phyloP scores from a whole-genome alignment of 2,329 filamentous ascomycete species.

The Diaporthe longicolla region DNA sequence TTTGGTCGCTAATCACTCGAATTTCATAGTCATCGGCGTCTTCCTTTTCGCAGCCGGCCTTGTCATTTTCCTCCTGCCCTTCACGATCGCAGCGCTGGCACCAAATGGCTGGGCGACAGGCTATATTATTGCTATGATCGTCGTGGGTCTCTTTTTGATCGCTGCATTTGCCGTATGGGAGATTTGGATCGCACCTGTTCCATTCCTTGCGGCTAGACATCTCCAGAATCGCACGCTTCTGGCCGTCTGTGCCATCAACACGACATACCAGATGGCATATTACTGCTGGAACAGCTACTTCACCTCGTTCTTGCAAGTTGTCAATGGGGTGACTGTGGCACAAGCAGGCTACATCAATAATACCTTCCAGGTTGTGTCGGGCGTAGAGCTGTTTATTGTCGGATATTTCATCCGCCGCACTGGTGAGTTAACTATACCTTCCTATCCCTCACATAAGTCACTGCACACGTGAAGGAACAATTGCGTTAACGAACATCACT shows the following conservation, averaged over 20 bases:
- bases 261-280: conserved; percentile 63
- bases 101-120: conserved; percentile 65
- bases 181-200: conserved; percentile 67
- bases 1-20: background rate
- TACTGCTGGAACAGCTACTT: conserved; percentile 69
- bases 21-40: conserved; percentile 63
- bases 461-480: background rate
- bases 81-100: conserved; percentile 67
- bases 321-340: conserved; percentile 58
- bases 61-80: conserved; percentile 74
- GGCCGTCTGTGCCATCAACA: conserved; percentile 62
- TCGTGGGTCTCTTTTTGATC: conserved; percentile 72
- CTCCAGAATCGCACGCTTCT: conserved; percentile 66
- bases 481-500: background rate
- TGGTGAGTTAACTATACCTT: conserved; percentile 47
- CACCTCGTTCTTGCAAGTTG: conserved; percentile 68
- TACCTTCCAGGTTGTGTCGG: conserved; percentile 66
- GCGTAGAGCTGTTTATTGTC: conserved; percentile 63
- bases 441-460: background rate
- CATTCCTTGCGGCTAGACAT: conserved; percentile 68
- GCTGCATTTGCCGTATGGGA: conserved; percentile 66
- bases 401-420: conserved; percentile 61
- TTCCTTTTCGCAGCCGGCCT: conserved; percentile 70
- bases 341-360: conserved; percentile 63
- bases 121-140: conserved; percentile 72